Percentiles rank a stretch among this genome's conserved stretches.
These are phyloP conservation scores for Fusarium guadeloupense DNA, from an alignment of 2,329 filamentous ascomycete genomes.

Conservation along the genomic window DNA sequence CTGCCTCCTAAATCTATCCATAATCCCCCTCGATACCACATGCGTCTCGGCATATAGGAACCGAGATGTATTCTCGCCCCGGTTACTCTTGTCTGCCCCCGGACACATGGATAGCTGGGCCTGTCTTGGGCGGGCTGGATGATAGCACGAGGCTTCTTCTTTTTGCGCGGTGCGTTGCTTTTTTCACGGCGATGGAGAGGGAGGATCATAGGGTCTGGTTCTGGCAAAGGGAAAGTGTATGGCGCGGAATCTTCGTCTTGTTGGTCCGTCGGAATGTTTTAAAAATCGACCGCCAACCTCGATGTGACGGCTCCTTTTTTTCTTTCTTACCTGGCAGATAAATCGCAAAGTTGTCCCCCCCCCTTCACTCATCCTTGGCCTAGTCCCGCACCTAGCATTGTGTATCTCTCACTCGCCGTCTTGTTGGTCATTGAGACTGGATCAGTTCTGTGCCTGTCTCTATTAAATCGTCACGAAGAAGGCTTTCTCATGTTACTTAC, in stretches of 20 bases:
- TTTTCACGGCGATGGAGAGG: conserved; percentile 48
- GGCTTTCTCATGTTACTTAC: conserved; percentile 41
- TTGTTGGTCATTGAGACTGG: conserved; percentile 35
- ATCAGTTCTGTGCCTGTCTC: conserved; percentile 26
- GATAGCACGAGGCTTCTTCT: conserved; percentile 47
- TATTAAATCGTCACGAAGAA: conserved; percentile 45
- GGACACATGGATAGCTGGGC: conserved; percentile 46
- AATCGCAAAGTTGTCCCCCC: conserved; percentile 42
- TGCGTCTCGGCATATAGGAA: conserved; percentile 50
- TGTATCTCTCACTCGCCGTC: conserved; percentile 33
- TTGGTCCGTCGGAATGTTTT: conserved; percentile 40
- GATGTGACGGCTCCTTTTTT: conserved; percentile 39
- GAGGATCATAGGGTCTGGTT: conserved; percentile 51
- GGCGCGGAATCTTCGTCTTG: conserved; percentile 49
- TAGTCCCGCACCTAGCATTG: conserved; percentile 32
- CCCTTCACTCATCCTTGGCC: conserved; percentile 28
- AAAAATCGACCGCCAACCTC: conserved; percentile 34
- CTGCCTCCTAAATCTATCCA: conserved; percentile 61
- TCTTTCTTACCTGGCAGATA: conserved; percentile 43
- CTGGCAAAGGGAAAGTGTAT: conserved; percentile 51
- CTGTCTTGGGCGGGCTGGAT: conserved; percentile 49
- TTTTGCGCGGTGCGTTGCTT: conserved; percentile 50
- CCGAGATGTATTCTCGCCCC: conserved; percentile 49
- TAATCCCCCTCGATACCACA: conserved; percentile 50
- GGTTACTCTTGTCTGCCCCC: conserved; percentile 43